Evolutionary conservation across 345 rosid genomes (phyloP).

Genomic region (Hibiscus trionum): DNA sequence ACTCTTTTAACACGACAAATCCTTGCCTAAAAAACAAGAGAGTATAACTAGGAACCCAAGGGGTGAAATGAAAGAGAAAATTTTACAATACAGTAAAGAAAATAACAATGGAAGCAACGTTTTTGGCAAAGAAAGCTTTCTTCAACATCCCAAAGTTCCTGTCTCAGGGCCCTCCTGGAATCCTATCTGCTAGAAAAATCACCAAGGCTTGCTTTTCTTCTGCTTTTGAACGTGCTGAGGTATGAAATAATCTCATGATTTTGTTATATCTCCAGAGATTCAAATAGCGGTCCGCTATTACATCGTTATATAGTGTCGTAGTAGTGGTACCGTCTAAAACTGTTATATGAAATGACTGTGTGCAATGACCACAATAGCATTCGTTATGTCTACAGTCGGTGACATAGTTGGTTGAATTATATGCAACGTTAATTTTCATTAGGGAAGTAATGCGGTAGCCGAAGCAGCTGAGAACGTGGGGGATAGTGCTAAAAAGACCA

Average conservation of each 20-base stretch:
- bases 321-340: no score
- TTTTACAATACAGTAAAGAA: background rate
- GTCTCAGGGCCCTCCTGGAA: background rate
- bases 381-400: no score
- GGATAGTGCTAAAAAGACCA: slow-evolving; percentile 25
- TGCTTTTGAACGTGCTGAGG: slow-evolving; percentile 17
- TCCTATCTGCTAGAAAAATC: slow-evolving; percentile 10
- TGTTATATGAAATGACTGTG: no score
- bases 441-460: slow-evolving; percentile 23
- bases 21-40: background rate
- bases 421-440: background rate
- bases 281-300: no score
- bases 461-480: slow-evolving; percentile 26
- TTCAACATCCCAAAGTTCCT: slow-evolving; percentile 15
- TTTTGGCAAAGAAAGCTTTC: slow-evolving; percentile 19
- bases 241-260: no score
- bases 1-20: background rate
- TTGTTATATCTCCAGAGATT: no score
- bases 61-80: background rate
- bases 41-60: background rate
- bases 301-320: no score
- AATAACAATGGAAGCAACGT: slow-evolving; percentile 17
- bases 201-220: slow-evolving; percentile 14
- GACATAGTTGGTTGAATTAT: background rate
- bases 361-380: background rate